Conservation (phyloP, 2,329 filamentous ascomycete genomes). For the Sporothrix variecibatus region DNA sequence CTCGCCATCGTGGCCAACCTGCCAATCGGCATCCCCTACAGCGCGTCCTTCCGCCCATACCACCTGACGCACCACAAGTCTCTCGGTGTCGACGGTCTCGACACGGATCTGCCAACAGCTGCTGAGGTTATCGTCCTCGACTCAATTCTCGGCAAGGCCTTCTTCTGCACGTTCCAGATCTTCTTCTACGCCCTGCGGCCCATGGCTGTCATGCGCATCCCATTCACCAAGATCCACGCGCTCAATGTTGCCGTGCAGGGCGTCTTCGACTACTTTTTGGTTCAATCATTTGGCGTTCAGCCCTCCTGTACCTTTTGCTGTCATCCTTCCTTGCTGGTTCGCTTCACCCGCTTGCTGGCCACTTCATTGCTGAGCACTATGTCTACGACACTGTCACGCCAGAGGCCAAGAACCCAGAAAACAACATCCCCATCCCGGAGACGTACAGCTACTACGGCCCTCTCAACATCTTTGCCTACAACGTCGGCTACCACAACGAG, state of each 20-base stretch:
- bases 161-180: constrained; percentile 99
- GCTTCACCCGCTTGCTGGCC: constrained; percentile 89
- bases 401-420: constrained; percentile 57
- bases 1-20: constrained; percentile 93
- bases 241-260: constrained; percentile 80
- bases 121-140: constrained; percentile 91
- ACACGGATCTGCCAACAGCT: constrained; percentile 91
- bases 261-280: constrained; percentile 71
- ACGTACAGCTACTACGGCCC: constrained; percentile 97
- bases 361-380: constrained; percentile 98
- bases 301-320: constrained; percentile 81
- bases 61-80: constrained; percentile 99
- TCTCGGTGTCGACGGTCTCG: constrained; percentile 90
- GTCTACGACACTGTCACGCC: constrained; percentile 68
- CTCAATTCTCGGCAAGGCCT: constrained; percentile 92
- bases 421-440: constrained; percentile 74
- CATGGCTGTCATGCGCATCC: constrained; percentile 89
- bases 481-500: constrained; percentile 97
- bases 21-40: constrained; percentile 94
- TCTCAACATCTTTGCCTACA: constrained; percentile 91
- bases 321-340: constrained; percentile 93
- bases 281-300: constrained; percentile 60
- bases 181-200: constrained; percentile 97
- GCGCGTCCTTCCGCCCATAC: constrained; percentile 95
- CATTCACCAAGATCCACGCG: constrained; percentile 81